Evolutionary conservation across 2,329 filamentous ascomycete species (phyloP).

Genomic region (Paecilomyces sp.): DNA sequence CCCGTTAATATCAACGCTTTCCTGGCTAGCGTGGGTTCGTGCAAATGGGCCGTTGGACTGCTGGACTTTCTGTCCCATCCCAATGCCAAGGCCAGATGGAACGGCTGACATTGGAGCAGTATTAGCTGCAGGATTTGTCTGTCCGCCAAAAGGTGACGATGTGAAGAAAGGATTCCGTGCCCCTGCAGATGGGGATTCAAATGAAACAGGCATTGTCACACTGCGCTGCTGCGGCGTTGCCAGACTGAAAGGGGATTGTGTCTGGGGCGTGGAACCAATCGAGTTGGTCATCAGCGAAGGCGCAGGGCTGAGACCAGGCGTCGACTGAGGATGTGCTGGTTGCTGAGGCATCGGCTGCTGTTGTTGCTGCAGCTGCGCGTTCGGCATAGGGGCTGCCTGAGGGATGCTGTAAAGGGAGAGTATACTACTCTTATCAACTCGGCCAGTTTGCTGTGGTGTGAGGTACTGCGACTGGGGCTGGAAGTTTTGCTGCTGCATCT

Average conservation of each 20-base stretch:
- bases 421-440: conserved; percentile 41
- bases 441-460: conserved; percentile 33
- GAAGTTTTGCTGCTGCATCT: conserved; percentile 14
- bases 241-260: conserved; percentile 14
- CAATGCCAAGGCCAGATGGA: conserved; percentile 9
- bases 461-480: conserved; percentile 21
- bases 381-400: conserved; percentile 21
- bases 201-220: conserved; percentile 19
- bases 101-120: conserved; percentile 2
- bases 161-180: conserved; percentile 26
- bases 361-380: conserved; percentile 23
- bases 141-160: conserved; percentile 3
- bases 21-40: conserved; percentile 38
- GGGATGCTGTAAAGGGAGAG: conserved; percentile 41
- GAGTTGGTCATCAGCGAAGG: conserved; percentile 12
- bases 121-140: not conserved
- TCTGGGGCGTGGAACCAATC: conserved; percentile 15
- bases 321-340: conserved; percentile 6
- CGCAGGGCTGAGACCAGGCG: conserved; percentile 13
- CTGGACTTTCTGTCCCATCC: conserved; percentile 8
- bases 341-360: conserved; percentile 11
- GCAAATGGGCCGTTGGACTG: conserved; percentile 13
- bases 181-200: conserved; percentile 7
- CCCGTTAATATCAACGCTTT: conserved; percentile 41
- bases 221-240: conserved; percentile 19